phyloP scores from a whole-genome alignment of 2,329 filamentous ascomycete genomes.

The Fusarium armeniacum region DNA sequence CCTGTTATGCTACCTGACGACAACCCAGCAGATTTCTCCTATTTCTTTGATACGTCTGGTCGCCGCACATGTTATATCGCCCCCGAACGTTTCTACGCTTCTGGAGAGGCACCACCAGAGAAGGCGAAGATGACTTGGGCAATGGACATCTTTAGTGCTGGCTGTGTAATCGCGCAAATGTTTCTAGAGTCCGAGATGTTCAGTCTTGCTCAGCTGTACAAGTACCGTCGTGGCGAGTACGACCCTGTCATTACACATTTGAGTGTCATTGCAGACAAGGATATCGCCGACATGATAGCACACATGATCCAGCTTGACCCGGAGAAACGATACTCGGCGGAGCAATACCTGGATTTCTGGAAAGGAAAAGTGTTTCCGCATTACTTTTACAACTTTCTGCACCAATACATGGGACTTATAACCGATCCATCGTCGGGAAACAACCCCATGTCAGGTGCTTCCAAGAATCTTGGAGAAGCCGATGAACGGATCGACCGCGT shows the following conservation, averaged over 20 bases:
- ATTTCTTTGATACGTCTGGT: conserved; percentile 95
- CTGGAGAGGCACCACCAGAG: conserved; percentile 74
- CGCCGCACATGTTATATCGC: conserved; percentile 94
- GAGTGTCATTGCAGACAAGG: conserved; percentile 86
- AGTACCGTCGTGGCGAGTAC: conserved; percentile 92
- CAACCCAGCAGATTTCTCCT: conserved; percentile 96
- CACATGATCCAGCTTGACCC: conserved; percentile 98
- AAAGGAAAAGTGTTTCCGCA: conserved; percentile 91
- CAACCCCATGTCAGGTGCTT: conserved; percentile 74
- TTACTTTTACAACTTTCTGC: conserved; percentile 97
- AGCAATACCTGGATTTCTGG: conserved; percentile 94
- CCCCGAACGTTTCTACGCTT: conserved; percentile 87
- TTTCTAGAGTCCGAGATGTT: conserved; percentile 98
- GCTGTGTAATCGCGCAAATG: conserved; percentile 96
- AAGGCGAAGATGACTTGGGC: conserved; percentile 81
- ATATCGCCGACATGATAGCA: conserved; percentile 88
- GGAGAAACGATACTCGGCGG: conserved; percentile 90
- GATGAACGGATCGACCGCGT: conserved; percentile 96
- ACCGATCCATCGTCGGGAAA: conserved; percentile 90
- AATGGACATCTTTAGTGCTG: conserved; percentile 98
- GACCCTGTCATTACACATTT: conserved; percentile 86
- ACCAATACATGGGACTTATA: conserved; percentile 97
- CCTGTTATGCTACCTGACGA: conserved; percentile 94
- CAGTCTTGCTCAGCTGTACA: conserved; percentile 94
- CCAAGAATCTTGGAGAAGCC: conserved; percentile 82